phyloP scores from a whole-genome alignment of 306 rosid genomes.

The Cucurbita pepo region DNA sequence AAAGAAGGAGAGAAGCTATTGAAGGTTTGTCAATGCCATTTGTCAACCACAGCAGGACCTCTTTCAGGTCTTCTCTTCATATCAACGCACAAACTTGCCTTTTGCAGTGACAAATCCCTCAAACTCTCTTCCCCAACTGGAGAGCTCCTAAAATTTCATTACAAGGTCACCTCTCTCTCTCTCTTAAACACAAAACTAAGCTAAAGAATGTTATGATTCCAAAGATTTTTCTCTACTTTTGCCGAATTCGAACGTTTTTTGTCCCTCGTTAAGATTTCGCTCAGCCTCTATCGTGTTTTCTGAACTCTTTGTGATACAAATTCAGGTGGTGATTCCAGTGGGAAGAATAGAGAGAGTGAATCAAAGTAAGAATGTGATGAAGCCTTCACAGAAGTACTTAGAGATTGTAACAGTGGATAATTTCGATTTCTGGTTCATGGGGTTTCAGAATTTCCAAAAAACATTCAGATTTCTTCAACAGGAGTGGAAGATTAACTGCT shows the following conservation, averaged over 20 bases:
- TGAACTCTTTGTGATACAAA: not conserved
- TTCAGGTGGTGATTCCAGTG: slow-evolving; percentile 23
- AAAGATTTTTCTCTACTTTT: too few species aligned
- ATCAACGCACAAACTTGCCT: slow-evolving; percentile 57
- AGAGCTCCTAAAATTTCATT: slow-evolving; percentile 36
- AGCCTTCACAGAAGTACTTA: slow-evolving; percentile 47
- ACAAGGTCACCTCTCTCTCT: slow-evolving; percentile 30
- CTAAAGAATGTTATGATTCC: too few species aligned
- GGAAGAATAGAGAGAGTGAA: slow-evolving; percentile 26
- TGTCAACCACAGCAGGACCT: slow-evolving; percentile 81
- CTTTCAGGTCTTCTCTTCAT: slow-evolving; percentile 75
- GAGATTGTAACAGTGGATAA: slow-evolving; percentile 47
- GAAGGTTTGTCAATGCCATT: slow-evolving; percentile 58
- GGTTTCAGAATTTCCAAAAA: slow-evolving; percentile 44
- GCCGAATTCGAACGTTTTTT: not conserved
- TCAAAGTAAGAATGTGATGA: slow-evolving; percentile 34
- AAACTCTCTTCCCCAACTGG: slow-evolving; percentile 39
- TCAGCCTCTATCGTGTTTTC: not conserved
- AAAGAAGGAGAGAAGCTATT: slow-evolving; percentile 54
- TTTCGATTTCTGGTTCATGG: slow-evolving; percentile 65
- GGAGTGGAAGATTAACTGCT: slow-evolving; percentile 1
- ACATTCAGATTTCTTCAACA: slow-evolving; percentile 27
- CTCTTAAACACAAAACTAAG: not conserved
- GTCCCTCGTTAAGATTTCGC: not conserved
- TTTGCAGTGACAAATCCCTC: slow-evolving; percentile 67